phyloP scores from a whole-genome alignment of 768 basidiomycete species.

The Termitomyces sp. region DNA sequence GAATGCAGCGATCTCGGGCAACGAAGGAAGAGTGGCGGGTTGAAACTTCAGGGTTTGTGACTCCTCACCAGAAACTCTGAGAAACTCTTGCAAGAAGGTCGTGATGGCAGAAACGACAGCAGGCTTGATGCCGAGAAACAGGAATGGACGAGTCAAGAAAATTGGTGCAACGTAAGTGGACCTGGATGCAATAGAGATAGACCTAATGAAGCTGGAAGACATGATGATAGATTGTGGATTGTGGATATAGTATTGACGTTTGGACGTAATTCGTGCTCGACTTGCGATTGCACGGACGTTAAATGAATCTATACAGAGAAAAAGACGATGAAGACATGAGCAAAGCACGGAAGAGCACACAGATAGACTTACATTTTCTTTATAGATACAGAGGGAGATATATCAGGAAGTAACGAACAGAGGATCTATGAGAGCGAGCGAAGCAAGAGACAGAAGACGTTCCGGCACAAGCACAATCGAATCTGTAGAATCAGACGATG shows the following conservation, averaged over 20 bases:
- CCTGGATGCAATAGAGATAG: constrained; percentile 29
- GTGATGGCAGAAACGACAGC: constrained; percentile 24
- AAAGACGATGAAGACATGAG: not conserved
- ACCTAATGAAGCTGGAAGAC: constrained; percentile 19
- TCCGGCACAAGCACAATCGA: not conserved
- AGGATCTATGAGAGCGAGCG: not conserved
- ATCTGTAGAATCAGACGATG: not conserved
- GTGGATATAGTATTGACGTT: not conserved
- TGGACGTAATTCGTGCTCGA: constrained; percentile 8
- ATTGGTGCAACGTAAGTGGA: constrained; percentile 29
- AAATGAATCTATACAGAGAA: not conserved
- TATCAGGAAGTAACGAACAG: not conserved
- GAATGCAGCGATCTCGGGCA: constrained; percentile 2
- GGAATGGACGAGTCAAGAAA: constrained; percentile 36
- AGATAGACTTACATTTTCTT: not conserved
- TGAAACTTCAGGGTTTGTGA: constrained; percentile 21
- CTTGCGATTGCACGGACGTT: constrained; percentile 9
- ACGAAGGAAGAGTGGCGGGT: constrained; percentile 30
- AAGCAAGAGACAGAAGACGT: not conserved
- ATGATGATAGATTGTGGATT: constrained; percentile 9
- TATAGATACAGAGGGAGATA: not conserved
- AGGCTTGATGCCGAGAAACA: constrained; percentile 21
- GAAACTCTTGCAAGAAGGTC: constrained; percentile 27
- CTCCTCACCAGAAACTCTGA: constrained; percentile 17
- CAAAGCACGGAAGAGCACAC: too few species aligned